Conservation (phyloP, 73 alveolate species). For the Paramecium primaurelia region DNA sequence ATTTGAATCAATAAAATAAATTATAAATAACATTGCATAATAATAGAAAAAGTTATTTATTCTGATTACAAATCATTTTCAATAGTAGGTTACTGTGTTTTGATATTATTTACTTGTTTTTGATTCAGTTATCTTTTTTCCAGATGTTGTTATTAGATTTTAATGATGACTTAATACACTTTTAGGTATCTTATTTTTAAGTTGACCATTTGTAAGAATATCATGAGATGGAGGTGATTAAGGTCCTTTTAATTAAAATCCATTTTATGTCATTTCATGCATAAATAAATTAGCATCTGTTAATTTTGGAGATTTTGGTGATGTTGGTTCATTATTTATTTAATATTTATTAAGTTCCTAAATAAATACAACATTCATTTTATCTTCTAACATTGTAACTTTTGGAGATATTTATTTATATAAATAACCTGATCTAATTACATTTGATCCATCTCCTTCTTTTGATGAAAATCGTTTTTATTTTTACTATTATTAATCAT, state of each 20-base stretch:
- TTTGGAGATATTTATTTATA: not conserved
- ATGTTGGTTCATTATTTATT: not conserved
- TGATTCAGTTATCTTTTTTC: not conserved
- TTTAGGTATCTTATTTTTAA: not conserved
- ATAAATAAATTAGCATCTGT: not conserved
- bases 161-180: slow-evolving; percentile 11
- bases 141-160: not conserved
- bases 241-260: not conserved
- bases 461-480: not conserved
- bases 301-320: not conserved
- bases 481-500: not conserved
- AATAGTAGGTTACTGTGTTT: not conserved
- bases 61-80: not conserved
- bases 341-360: not conserved
- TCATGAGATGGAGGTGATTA: slow-evolving; percentile 4
- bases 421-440: not conserved
- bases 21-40: not conserved
- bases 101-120: not conserved
- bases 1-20: not conserved
- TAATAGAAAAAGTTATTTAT: not conserved
- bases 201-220: not conserved
- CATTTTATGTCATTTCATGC: not conserved
- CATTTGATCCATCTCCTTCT: not conserved
- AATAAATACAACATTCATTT: not conserved
- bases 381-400: not conserved